Conservation (phyloP, 345 rosid genomes). For the Viola odorata region DNA sequence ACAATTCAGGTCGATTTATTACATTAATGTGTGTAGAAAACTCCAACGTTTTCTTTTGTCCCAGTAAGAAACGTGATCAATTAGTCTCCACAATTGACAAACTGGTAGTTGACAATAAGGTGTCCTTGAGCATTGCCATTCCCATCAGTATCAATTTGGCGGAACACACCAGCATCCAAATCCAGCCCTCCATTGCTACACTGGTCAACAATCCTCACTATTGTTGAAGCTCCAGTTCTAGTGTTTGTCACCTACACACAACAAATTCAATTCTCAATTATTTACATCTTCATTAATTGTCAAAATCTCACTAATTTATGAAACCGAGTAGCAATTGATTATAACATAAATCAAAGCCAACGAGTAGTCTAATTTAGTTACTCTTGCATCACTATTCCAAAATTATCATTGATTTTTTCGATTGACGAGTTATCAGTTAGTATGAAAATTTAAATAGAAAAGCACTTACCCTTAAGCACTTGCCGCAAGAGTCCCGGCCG, state of each 20-base stretch:
- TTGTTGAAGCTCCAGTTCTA: conserved; percentile 33
- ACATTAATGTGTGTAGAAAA: no score
- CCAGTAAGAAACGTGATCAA: no score
- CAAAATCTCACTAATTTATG: not conserved
- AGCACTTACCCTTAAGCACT: conserved; percentile 39
- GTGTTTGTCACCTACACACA: conserved; percentile 48
- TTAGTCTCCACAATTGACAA: conserved; percentile 29
- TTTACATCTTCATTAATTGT: not conserved
- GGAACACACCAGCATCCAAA: conserved; percentile 44
- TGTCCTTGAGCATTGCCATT: conserved; percentile 31
- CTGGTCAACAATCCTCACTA: conserved; percentile 62
- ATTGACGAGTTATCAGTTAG: no score
- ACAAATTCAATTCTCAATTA: not conserved
- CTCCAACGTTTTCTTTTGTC: no score
- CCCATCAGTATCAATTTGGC: conserved; percentile 40
- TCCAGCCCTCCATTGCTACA: conserved; percentile 60
- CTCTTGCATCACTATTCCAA: no score
- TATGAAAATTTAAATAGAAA: not conserved
- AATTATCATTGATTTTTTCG: no score
- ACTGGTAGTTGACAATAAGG: conserved; percentile 33
- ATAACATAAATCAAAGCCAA: no score
- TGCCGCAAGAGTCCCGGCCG: conserved; percentile 57
- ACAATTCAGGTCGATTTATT: no score
- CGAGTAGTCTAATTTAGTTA: no score
- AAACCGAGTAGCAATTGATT: not conserved